These are phyloP conservation scores for Fusarium sp. DNA, from an alignment of 2,329 filamentous ascomycete species.

Conservation along the genomic window DNA sequence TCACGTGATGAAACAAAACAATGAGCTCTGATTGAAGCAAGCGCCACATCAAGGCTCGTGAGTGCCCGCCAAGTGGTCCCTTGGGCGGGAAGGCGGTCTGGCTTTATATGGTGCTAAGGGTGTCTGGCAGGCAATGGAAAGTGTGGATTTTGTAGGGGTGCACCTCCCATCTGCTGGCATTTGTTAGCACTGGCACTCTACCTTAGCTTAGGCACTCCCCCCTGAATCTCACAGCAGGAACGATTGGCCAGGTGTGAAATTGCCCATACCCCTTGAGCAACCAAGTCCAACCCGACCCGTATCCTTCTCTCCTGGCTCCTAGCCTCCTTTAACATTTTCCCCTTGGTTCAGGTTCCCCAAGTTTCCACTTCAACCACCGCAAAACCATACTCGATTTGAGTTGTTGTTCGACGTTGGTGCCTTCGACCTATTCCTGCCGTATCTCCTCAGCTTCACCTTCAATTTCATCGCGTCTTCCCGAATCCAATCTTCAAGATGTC, in stretches of 20 bases:
- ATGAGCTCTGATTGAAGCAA: slow-evolving; percentile 32
- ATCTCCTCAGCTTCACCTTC: slow-evolving; percentile 33
- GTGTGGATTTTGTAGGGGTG: slow-evolving; percentile 40
- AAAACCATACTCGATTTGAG: slow-evolving; percentile 45
- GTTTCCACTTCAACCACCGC: slow-evolving; percentile 47
- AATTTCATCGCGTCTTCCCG: slow-evolving; percentile 29
- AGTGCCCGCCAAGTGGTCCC: slow-evolving; percentile 39
- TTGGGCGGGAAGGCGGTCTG: slow-evolving; percentile 46
- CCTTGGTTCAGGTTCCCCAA: slow-evolving; percentile 46
- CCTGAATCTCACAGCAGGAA: slow-evolving; percentile 49
- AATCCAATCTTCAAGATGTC: slow-evolving; percentile 48
- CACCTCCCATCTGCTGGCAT: slow-evolving; percentile 20
- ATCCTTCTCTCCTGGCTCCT: slow-evolving; percentile 47
- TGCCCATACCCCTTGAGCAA: slow-evolving; percentile 48
- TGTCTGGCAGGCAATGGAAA: background rate
- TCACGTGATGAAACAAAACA: slow-evolving; percentile 38
- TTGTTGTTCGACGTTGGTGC: slow-evolving; percentile 39
- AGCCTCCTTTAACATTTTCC: slow-evolving; percentile 52
- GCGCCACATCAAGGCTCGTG: slow-evolving; percentile 31
- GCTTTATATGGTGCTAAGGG: slow-evolving; percentile 36
- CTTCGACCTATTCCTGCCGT: slow-evolving; percentile 37
- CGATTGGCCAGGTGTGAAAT: slow-evolving; percentile 52
- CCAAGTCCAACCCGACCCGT: slow-evolving; percentile 42
- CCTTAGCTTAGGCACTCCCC: slow-evolving; percentile 42
- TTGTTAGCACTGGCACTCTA: slow-evolving; percentile 29